Conservation (phyloP, 495 filamentous ascomycete genomes). For the Trichocladium uniseriatum region DNA sequence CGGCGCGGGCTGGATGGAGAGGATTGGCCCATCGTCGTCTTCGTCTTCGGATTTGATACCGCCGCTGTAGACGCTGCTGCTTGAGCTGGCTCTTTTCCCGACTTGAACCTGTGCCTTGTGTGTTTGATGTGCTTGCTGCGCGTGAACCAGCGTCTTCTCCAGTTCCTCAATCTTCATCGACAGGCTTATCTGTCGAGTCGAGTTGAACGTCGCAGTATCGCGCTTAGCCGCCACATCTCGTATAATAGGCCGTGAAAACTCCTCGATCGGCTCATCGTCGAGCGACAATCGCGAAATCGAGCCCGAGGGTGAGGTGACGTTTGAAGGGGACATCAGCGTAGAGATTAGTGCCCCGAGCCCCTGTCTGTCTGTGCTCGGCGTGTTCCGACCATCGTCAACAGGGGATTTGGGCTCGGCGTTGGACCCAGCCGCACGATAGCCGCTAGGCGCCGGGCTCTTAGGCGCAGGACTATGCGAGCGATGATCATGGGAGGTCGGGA, state of each 20-base stretch:
- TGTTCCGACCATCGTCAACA: neutral
- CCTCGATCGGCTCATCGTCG: conserved; percentile 19
- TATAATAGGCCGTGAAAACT: conserved; percentile 28
- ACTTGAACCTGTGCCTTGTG: neutral
- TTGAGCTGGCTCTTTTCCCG: conserved; percentile 8
- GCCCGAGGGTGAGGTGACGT: conserved; percentile 5
- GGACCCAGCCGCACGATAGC: neutral
- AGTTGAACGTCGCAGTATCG: conserved; percentile 31
- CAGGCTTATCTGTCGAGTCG: conserved; percentile 30
- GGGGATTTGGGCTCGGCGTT: conserved; percentile 1
- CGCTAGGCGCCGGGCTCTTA: neutral
- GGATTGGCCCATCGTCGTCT: conserved; percentile 18
- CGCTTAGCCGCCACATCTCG: conserved; percentile 34
- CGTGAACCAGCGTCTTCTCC: conserved; percentile 22
- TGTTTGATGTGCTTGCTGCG: conserved; percentile 13
- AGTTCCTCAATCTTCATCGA: conserved; percentile 40
- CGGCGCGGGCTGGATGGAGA: conserved; percentile 20
- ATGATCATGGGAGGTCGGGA: neutral
- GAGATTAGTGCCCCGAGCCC: conserved; percentile 1
- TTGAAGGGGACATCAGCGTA: conserved; percentile 6
- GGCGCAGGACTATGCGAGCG: conserved; percentile 1
- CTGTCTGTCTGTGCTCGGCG: neutral
- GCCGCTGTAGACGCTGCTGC: conserved; percentile 23
- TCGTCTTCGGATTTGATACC: conserved; percentile 6
- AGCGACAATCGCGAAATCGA: conserved; percentile 11